Conservation (phyloP, 2,329 filamentous ascomycete genomes). For the Aspergillus hortae region DNA sequence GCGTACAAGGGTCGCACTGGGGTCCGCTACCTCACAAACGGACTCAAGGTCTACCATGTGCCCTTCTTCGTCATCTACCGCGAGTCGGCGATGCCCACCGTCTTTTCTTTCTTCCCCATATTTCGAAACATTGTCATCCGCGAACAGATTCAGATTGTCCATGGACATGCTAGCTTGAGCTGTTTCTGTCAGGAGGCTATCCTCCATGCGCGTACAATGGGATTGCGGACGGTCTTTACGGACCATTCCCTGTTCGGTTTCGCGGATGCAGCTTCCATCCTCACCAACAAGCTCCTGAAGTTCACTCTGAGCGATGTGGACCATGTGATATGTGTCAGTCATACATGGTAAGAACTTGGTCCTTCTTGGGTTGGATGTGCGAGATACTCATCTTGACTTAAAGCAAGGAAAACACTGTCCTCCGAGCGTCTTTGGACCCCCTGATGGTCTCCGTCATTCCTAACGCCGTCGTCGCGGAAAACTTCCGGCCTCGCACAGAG, state of each 20-base stretch:
- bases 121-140: slow-evolving; percentile 94
- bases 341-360: slow-evolving; percentile 74
- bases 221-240: slow-evolving; percentile 90
- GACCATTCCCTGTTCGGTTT: slow-evolving; percentile 98
- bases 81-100: slow-evolving; percentile 87
- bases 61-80: slow-evolving; percentile 96
- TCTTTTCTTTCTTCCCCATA: slow-evolving; percentile 98
- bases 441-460: slow-evolving; percentile 97
- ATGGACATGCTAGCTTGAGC: slow-evolving; percentile 93
- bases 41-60: slow-evolving; percentile 96
- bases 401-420: slow-evolving; percentile 96
- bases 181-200: slow-evolving; percentile 94
- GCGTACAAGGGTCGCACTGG: slow-evolving; percentile 88
- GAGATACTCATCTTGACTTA: slow-evolving; percentile 8
- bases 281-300: slow-evolving; percentile 96
- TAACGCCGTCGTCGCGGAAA: slow-evolving; percentile 94
- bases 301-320: slow-evolving; percentile 96
- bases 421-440: slow-evolving; percentile 89
- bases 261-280: slow-evolving; percentile 89
- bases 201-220: slow-evolving; percentile 93
- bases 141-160: slow-evolving; percentile 93
- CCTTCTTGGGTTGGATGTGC: background rate
- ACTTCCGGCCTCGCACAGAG: slow-evolving; percentile 62
- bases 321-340: slow-evolving; percentile 96
- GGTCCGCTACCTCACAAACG: slow-evolving; percentile 92